These are phyloP conservation scores for Sarocladium oryzae DNA, from an alignment of 2,329 filamentous ascomycete species.

Conservation along the genomic window DNA sequence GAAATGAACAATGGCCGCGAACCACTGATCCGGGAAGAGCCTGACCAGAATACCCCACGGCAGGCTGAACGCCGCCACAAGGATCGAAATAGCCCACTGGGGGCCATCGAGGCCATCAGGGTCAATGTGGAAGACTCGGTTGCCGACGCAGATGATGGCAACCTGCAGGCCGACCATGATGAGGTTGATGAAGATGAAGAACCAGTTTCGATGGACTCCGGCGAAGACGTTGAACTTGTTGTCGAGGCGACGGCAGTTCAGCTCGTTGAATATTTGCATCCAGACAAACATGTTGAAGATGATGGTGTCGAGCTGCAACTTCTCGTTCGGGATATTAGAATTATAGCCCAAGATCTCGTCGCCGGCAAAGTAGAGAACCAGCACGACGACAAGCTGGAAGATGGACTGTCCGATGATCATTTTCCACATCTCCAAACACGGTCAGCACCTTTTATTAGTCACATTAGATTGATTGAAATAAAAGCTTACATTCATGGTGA, in stretches of 20 bases:
- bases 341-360: slow-evolving; percentile 47
- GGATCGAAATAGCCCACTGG: slow-evolving; percentile 48
- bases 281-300: slow-evolving; percentile 67
- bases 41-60: too few species aligned
- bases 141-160: slow-evolving; percentile 50
- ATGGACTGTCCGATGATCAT: slow-evolving; percentile 58
- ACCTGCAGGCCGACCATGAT: slow-evolving; percentile 53
- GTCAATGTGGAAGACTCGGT: slow-evolving; percentile 45
- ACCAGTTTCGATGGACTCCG: slow-evolving; percentile 46
- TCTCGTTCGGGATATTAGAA: slow-evolving; percentile 27
- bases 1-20: too few species aligned
- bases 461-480: too few species aligned
- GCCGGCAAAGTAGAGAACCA: slow-evolving; percentile 56
- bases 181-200: slow-evolving; percentile 49
- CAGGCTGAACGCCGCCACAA: too few species aligned
- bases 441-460: too few species aligned
- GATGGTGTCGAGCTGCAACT: slow-evolving; percentile 48
- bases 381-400: slow-evolving; percentile 52
- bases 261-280: slow-evolving; percentile 67
- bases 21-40: too few species aligned
- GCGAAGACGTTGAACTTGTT: slow-evolving; percentile 56
- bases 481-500: slow-evolving; percentile 47
- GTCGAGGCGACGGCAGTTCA: slow-evolving; percentile 58
- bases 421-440: too few species aligned
- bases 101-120: slow-evolving; percentile 33